Base-by-base conservation (phyloP, 192 early-diverging fungal genomes). In the Cetraspora pellucida region DNA sequence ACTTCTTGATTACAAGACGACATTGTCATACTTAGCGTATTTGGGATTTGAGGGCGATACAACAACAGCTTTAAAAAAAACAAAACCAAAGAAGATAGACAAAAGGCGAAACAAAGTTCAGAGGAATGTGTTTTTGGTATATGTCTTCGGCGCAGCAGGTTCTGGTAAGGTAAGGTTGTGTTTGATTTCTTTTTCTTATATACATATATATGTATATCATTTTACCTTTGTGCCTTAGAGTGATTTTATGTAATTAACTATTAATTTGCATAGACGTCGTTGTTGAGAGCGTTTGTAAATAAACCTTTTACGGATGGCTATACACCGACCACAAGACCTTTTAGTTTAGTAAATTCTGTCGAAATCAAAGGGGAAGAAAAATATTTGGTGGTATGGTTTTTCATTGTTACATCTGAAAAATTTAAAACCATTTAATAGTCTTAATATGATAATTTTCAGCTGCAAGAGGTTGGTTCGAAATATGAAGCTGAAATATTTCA, bases 351-450 rank as follows among this genome's bases (percentile, higher is more conserved):
- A 5, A 98, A 97, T 79, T 95, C 97, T 7, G 95, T 98, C 2
- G 95, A 98, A 73, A 93, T 96, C 75, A 93, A 94, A 70, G 98
- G 97, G 1, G 86, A 89, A 10, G 96, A 97, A 75, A 97, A 96
- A 74, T 97, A 98, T 79, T 81, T 99, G 21, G 95, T 98, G 81
- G 93, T 95, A 86, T 68, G 86, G 80, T 9, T 43, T 79, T 14
- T 79, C 37, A 50, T 45, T 49, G 52, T 58, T 28, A 44, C 28
- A 30, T 46, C 10, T n/a, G n/a, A 31, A 14, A 19, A 59, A 30
- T 44, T 9, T 43, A 27, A 65, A 61, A 19, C 27, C 10, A 21
- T 19, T 30, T 16, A 57, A 43, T 65, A 54, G 3, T 19, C 50
- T 37, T 19, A 54, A 13, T 54, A 54, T 54, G 19, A 0, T 25